Conservation (phyloP, 768 basidiomycete genomes). For the Hygrocybe punicea region DNA sequence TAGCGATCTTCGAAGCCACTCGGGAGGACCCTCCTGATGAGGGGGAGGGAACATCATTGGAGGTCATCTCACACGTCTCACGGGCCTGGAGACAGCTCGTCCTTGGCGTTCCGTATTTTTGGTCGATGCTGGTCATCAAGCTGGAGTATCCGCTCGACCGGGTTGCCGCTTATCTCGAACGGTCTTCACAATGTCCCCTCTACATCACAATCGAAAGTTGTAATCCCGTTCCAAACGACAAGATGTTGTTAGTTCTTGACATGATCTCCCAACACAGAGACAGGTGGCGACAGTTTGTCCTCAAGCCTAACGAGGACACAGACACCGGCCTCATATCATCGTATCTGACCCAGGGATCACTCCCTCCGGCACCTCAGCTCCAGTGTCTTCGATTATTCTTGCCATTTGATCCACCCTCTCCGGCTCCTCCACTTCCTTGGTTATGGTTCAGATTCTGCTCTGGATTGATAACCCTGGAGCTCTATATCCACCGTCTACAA, state of each 20-base stretch:
- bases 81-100: background rate
- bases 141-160: background rate
- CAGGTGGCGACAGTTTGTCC: background rate
- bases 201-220: background rate
- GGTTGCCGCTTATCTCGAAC: background rate
- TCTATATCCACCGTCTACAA: background rate
- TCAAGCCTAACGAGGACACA: conserved; percentile 1
- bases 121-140: background rate
- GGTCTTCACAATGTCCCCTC: background rate
- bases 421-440: background rate
- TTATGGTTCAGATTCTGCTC: background rate
- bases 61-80: background rate
- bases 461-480: background rate
- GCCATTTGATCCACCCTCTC: background rate
- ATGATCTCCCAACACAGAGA: background rate
- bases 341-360: background rate
- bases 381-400: background rate
- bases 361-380: background rate
- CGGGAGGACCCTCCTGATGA: background rate
- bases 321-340: background rate
- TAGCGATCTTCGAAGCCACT: background rate
- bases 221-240: background rate
- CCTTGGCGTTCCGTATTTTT: background rate
- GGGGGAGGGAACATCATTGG: background rate
- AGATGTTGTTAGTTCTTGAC: background rate